These are phyloP conservation scores for Amorphotheca resinae DNA, from an alignment of 495 filamentous ascomycete species.

Conservation along the genomic window DNA sequence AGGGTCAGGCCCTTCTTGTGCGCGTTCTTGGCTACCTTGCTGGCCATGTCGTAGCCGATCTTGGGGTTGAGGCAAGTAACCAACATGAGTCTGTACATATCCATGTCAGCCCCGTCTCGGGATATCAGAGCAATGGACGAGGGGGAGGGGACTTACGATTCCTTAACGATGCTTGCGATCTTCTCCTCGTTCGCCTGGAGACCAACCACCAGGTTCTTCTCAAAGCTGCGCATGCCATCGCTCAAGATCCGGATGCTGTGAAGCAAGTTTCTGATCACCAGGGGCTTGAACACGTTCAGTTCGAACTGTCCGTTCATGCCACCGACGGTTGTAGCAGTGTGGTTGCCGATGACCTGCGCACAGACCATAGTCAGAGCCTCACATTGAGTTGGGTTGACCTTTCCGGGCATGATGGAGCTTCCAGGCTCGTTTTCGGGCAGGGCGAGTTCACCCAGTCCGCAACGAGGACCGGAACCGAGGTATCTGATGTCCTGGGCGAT, in stretches of 20 bases:
- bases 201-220: conserved; percentile 81
- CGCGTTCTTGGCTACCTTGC: conserved; percentile 97
- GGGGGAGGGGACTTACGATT: conserved; percentile 40
- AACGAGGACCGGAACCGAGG: conserved; percentile 89
- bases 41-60: conserved; percentile 97
- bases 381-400: conserved; percentile 98
- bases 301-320: conserved; percentile 98
- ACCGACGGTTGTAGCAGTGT: conserved; percentile 79
- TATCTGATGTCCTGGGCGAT: conserved; percentile 97
- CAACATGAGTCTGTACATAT: conserved; percentile 66
- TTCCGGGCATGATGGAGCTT: conserved; percentile 95
- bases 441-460: conserved; percentile 82
- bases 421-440: conserved; percentile 98
- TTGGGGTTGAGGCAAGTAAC: conserved; percentile 97
- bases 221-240: conserved; percentile 89
- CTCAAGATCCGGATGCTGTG: conserved; percentile 78
- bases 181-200: conserved; percentile 86
- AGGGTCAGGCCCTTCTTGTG: conserved; percentile 95
- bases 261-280: conserved; percentile 87
- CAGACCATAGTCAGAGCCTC: conserved; percentile 97
- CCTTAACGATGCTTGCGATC: conserved; percentile 78
- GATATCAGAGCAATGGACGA: neutral
- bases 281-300: conserved; percentile 97
- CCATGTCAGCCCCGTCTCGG: neutral
- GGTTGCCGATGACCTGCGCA: conserved; percentile 95